Base-by-base conservation (phyloP, 164 flowering plant species). In the Aristolochia californica region DNA sequence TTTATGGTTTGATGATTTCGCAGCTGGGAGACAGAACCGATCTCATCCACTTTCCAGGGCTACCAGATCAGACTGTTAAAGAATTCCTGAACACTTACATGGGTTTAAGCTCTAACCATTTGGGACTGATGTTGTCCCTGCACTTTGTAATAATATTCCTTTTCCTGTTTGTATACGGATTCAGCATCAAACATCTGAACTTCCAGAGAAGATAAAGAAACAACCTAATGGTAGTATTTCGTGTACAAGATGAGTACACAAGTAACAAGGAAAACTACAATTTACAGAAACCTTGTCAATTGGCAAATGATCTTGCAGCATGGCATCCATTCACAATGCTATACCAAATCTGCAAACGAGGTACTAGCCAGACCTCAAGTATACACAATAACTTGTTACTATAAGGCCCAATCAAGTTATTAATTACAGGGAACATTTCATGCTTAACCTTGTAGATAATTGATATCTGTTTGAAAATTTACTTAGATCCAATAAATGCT, bases 1-100 rank as follows among this genome's bases (percentile, higher is more conserved):
- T 87, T 17, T 87, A 90, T 44, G 97, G 97, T 26, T 54, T 82
- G 57, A 82, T 87, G 18, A 72, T 76, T 5, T 82, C 94, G 27
- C 97, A 85, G 22, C 81, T 85, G 56, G 85, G 93, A 18, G 97
- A 90, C 57, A 50, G 77, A 16, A 59, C 25, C 27, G 64, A 62
- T 13, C 62, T 59, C 1, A 78, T 89, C 38, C 52, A 43, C 1
- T 78, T 77, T 2, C 76, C 84, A 5, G 87, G 93, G 10, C 24
- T 30, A 0, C 13, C n/a, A 3, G 44, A 62, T 27, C 81, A 74
- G 15, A 50, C 62, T 8, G 71, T 87, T 1, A 65, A 70, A 13
- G 28, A 60, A 24, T 60, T 60, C 45, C 18, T 60, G 13, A 26
- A 60, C 28, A 40, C 13, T 22, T 60, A 27, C 45, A 27, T 60